Evolutionary conservation across 2,329 filamentous ascomycete species (phyloP).

Genomic region (Grosmannia huntii): DNA sequence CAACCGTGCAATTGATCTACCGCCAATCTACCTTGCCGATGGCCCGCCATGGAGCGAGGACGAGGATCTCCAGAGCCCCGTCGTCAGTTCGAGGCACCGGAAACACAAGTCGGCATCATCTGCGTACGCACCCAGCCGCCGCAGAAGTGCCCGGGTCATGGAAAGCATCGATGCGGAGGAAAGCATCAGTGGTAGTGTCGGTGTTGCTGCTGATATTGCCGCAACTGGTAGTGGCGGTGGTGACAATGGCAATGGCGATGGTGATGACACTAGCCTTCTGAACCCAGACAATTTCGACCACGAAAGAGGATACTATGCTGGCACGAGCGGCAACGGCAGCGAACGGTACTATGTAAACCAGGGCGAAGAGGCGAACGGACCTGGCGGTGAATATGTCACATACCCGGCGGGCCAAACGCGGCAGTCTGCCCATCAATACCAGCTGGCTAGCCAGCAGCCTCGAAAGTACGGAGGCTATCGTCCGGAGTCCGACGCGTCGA

Average conservation of each 20-base stretch:
- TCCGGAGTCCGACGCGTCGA: constrained; percentile 45
- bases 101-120: constrained; percentile 65
- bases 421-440: constrained; percentile 39
- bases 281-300: constrained; percentile 38
- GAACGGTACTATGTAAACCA: constrained; percentile 65
- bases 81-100: constrained; percentile 72
- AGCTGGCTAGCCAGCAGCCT: constrained; percentile 30
- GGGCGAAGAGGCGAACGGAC: constrained; percentile 61
- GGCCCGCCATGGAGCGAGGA: constrained; percentile 93
- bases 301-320: constrained; percentile 54
- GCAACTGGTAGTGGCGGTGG: constrained; percentile 12
- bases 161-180: neutral
- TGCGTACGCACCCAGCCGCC: constrained; percentile 31
- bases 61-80: constrained; percentile 84
- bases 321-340: constrained; percentile 55
- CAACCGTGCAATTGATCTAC: constrained; percentile 56
- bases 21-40: constrained; percentile 73
- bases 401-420: constrained; percentile 55
- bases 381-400: constrained; percentile 68
- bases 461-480: constrained; percentile 33
- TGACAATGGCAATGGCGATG: constrained; percentile 3
- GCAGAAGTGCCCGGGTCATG: constrained; percentile 30
- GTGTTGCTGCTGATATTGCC: constrained; percentile 10
- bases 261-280: constrained; percentile 28
- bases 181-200: constrained; percentile 1